These are phyloP conservation scores for Bipolaris zeicola DNA, from an alignment of 2,329 filamentous ascomycete genomes.

Conservation along the genomic window DNA sequence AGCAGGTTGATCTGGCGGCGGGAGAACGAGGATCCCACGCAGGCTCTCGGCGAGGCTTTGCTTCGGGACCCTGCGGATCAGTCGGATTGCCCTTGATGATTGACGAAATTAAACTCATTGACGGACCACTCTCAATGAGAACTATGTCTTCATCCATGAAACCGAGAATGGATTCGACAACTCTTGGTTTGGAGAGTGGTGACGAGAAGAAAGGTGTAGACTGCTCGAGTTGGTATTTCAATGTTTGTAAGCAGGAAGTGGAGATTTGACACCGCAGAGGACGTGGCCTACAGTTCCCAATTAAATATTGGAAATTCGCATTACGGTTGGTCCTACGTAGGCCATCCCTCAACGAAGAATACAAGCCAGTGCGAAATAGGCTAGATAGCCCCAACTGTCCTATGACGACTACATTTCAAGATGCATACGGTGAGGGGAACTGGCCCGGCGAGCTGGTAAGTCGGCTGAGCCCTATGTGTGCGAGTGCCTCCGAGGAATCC, in stretches of 20 bases:
- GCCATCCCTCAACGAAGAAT: not conserved
- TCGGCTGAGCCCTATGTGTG: not conserved
- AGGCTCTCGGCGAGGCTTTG: not conserved
- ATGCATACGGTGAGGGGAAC: not conserved
- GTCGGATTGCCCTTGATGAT: not conserved
- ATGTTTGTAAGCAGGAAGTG: not conserved
- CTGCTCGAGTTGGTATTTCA: not conserved
- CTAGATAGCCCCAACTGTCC: not conserved
- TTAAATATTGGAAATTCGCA: not conserved
- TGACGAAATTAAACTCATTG: not conserved
- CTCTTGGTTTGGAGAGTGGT: no score
- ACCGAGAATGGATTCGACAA: no score
- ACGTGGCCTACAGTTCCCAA: not conserved
- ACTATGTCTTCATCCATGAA: conserved; percentile 4
- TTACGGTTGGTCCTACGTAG: not conserved
- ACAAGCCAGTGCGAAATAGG: not conserved
- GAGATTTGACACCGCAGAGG: not conserved
- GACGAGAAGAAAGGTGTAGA: not conserved
- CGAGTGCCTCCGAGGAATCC: not conserved
- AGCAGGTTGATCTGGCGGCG: not conserved
- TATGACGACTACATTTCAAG: not conserved
- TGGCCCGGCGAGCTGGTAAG: not conserved
- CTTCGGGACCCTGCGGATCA: not conserved
- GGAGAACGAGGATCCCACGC: not conserved
- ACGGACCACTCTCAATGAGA: not conserved